These are phyloP conservation scores for Cylindrotheca closterium DNA, from an alignment of 108 stramenopile species.

Conservation along the genomic window DNA sequence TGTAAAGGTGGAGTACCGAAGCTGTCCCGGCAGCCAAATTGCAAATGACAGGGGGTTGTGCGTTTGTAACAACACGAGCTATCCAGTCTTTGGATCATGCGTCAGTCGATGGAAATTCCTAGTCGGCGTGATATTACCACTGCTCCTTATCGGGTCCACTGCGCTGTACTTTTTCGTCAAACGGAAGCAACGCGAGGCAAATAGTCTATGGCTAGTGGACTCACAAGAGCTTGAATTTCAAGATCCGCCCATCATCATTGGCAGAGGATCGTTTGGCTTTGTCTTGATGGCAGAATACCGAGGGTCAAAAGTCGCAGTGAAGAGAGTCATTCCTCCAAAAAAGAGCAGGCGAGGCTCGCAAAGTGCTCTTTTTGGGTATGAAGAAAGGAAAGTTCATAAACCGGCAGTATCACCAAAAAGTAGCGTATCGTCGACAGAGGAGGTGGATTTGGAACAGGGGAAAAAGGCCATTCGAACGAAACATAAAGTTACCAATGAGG, in stretches of 20 bases:
- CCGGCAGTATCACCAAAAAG: too few species aligned
- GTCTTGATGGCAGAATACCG: conserved; percentile 33
- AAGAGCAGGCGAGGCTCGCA: too few species aligned
- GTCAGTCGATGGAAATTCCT: background rate
- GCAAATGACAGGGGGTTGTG: conserved; percentile 14
- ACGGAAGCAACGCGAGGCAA: conserved; percentile 24
- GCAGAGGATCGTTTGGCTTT: conserved; percentile 43
- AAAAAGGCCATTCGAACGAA: too few species aligned
- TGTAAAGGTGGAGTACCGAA: conserved; percentile 28
- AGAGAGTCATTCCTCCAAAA: conserved; percentile 13
- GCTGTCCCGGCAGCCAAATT: background rate
- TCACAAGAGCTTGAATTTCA: conserved; percentile 40
- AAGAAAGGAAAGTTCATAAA: too few species aligned
- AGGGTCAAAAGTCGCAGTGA: conserved; percentile 30
- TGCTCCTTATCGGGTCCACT: background rate
- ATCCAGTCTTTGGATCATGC: conserved; percentile 6
- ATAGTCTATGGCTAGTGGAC: conserved; percentile 45
- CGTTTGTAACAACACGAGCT: conserved; percentile 10
- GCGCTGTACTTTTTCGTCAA: conserved; percentile 14
- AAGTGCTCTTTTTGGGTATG: too few species aligned
- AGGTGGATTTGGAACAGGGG: too few species aligned
- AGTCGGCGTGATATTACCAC: conserved; percentile 4
- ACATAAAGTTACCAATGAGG: too few species aligned
- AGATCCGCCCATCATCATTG: conserved; percentile 38
- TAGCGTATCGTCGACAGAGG: too few species aligned